Conservation (phyloP, 805 yeast species). For the Lachancea cidri region DNA sequence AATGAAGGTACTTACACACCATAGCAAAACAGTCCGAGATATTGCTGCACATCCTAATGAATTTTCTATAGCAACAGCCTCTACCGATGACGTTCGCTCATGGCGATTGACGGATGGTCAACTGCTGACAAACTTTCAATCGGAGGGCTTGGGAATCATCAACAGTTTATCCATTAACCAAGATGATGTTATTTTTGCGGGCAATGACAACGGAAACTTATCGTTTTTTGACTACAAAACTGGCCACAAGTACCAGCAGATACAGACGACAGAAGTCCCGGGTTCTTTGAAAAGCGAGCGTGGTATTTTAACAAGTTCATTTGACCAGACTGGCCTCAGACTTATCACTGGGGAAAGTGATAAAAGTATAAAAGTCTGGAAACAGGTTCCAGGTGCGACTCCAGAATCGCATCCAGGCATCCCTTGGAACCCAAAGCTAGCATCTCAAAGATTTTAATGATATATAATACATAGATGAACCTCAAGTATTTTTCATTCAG, state of each 20-base stretch:
- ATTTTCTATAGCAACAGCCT: slow-evolving; percentile 72
- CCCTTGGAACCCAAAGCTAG: slow-evolving; percentile 29
- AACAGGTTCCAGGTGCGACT: slow-evolving; percentile 36
- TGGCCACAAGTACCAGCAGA: slow-evolving; percentile 58
- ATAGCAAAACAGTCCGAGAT: slow-evolving; percentile 73
- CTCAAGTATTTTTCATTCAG: too few species aligned
- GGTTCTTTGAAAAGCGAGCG: slow-evolving; percentile 66
- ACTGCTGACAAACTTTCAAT: slow-evolving; percentile 53
- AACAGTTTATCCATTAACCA: slow-evolving; percentile 63
- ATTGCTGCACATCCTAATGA: slow-evolving; percentile 64
- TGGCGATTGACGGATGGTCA: slow-evolving; percentile 81
- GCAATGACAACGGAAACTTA: slow-evolving; percentile 78
- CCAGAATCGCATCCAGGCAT: slow-evolving; percentile 26
- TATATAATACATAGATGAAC: too few species aligned
- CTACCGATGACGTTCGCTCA: slow-evolving; percentile 74
- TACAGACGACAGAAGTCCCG: slow-evolving; percentile 51
- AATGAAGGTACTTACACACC: slow-evolving; percentile 72
- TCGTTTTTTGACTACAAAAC: slow-evolving; percentile 72
- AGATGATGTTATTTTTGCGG: slow-evolving; percentile 65
- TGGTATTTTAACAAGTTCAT: slow-evolving; percentile 64
- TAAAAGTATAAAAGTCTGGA: slow-evolving; percentile 77
- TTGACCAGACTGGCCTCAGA: slow-evolving; percentile 76
- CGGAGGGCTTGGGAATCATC: slow-evolving; percentile 40
- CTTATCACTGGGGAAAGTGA: slow-evolving; percentile 88
- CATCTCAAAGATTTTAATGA: slow-evolving; percentile 25